A percentile compares a stretch with the other conserved stretches of the same genome.
Evolutionary conservation across 805 yeast species (phyloP).

Genomic region (Millerozyma miso): DNA sequence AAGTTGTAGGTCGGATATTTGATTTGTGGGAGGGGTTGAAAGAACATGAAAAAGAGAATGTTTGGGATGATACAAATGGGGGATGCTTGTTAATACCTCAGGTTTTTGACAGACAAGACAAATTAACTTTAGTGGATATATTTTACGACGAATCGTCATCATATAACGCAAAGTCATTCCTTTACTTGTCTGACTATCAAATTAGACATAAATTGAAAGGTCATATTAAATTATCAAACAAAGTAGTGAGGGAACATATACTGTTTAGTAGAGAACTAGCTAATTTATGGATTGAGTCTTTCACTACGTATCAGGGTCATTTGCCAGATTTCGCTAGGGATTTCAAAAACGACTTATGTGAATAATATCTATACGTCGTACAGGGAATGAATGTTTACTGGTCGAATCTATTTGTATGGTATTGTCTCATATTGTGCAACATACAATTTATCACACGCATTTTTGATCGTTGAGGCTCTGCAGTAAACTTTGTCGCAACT

Average conservation of each 20-base stretch:
- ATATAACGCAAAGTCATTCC: conserved; percentile 10
- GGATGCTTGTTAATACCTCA: conserved; percentile 18
- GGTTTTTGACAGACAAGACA: conserved; percentile 12
- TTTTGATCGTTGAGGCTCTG: too few relatives aligned
- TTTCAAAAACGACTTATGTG: neutral
- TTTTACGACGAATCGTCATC: conserved; percentile 15
- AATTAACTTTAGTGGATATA: conserved; percentile 15
- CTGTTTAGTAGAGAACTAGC: conserved; percentile 17
- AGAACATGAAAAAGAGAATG: conserved; percentile 6
- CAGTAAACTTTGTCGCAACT: neutral
- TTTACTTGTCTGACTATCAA: conserved; percentile 10
- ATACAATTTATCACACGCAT: too few relatives aligned
- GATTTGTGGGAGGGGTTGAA: conserved; percentile 5
- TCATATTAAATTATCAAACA: conserved; percentile 11
- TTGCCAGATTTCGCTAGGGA: conserved; percentile 7
- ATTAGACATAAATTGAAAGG: conserved; percentile 14
- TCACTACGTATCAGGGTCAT: conserved; percentile 8
- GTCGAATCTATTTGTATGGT: too few relatives aligned
- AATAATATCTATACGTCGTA: neutral
- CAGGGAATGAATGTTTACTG: too few relatives aligned
- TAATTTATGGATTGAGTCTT: conserved; percentile 15
- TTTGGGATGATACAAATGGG: conserved; percentile 14
- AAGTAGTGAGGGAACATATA: conserved; percentile 9
- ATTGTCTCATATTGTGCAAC: too few relatives aligned
- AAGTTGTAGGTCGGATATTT: conserved; percentile 11